A percentile compares a stretch with the other conserved stretches of the same genome.
phyloP scores from a whole-genome alignment of 345 rosid genomes.

The Trapa incisa region DNA sequence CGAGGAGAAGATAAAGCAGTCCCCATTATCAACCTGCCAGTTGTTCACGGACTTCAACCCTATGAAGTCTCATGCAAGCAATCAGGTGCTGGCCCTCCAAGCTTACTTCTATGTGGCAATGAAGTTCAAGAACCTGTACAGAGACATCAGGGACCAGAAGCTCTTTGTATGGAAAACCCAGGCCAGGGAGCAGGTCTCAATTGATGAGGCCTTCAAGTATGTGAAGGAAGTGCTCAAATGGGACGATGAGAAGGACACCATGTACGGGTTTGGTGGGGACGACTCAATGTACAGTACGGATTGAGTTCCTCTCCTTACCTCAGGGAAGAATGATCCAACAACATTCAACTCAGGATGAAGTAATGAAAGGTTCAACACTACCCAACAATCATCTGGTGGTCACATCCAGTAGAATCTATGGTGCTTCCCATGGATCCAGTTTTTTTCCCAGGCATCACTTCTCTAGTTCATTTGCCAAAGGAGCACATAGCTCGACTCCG shows the following conservation, averaged over 20 bases:
- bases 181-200: constrained; percentile 25
- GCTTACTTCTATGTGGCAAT: constrained; percentile 42
- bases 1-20: constrained; percentile 32
- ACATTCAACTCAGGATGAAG: background rate
- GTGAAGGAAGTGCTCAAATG: constrained; percentile 46
- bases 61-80: constrained; percentile 22
- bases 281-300: constrained; percentile 46
- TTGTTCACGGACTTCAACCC: constrained; percentile 49
- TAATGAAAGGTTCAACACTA: no score
- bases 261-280: constrained; percentile 22
- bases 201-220: constrained; percentile 44
- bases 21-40: constrained; percentile 35
- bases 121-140: constrained; percentile 46
- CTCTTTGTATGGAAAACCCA: constrained; percentile 37
- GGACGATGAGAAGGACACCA: constrained; percentile 41
- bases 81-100: constrained; percentile 38
- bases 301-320: constrained; percentile 27
- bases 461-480: background rate
- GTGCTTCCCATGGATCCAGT: background rate
- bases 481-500: background rate
- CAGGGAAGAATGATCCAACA: constrained; percentile 19
- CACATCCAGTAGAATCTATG: no score
- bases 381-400: no score
- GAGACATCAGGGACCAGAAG: constrained; percentile 23
- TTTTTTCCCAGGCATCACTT: background rate